phyloP scores from a whole-genome alignment of 768 basidiomycete genomes.

The Xerocomus potaroensis region DNA sequence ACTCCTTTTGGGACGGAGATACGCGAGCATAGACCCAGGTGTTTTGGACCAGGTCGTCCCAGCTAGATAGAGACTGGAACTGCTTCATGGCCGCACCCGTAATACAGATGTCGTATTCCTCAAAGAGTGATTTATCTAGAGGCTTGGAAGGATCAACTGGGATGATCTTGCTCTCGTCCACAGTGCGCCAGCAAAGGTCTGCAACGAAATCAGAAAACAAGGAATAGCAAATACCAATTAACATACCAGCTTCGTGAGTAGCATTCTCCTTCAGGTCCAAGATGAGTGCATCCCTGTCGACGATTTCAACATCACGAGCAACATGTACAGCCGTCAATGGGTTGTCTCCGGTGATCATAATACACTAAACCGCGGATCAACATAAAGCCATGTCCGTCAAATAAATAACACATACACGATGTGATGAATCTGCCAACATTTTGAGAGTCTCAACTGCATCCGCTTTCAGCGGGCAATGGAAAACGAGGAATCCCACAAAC shows the following conservation, averaged over 20 bases:
- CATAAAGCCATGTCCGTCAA: neutral
- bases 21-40: conserved; percentile 99
- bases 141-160: conserved; percentile 78
- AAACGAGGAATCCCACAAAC: conserved; percentile 97
- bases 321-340: conserved; percentile 96
- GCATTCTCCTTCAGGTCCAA: conserved; percentile 86
- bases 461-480: conserved; percentile 94
- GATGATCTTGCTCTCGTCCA: conserved; percentile 89
- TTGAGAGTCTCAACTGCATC: conserved; percentile 89
- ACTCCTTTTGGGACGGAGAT: conserved; percentile 93
- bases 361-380: conserved; percentile 52
- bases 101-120: conserved; percentile 92
- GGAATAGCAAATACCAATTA: neutral
- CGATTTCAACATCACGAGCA: conserved; percentile 93
- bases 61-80: conserved; percentile 64
- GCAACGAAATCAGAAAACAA: neutral
- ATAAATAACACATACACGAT: conserved; percentile 62
- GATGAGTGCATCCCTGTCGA: conserved; percentile 92
- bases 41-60: conserved; percentile 83
- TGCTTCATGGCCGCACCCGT: conserved; percentile 93
- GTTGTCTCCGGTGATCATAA: conserved; percentile 99
- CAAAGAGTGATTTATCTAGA: conserved; percentile 71
- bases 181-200: conserved; percentile 91
- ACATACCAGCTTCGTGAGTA: conserved; percentile 59
- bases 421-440: conserved; percentile 94